Evolutionary conservation across 2,329 filamentous ascomycete genomes (phyloP).

Genomic region (Calonectria pseudoturangicola): DNA sequence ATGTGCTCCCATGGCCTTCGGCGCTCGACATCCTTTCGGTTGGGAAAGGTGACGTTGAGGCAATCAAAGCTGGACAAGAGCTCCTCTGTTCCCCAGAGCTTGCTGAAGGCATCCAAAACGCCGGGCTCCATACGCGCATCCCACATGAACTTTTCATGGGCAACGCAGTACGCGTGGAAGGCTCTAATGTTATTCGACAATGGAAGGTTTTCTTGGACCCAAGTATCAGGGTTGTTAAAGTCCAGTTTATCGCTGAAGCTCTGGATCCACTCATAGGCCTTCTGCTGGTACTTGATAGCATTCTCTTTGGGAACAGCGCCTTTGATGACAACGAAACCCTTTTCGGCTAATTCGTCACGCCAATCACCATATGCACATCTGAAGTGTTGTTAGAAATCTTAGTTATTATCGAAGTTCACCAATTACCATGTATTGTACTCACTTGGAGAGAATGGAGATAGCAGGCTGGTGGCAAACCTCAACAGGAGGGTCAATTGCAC

Average conservation of each 20-base stretch:
- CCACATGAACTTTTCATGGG: conserved; percentile 10
- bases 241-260: neutral
- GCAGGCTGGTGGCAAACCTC: no score
- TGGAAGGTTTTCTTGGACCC: neutral
- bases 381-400: no score
- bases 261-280: no score
- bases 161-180: conserved; percentile 1
- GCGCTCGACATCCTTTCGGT: neutral
- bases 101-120: neutral
- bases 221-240: neutral
- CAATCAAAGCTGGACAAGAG: neutral
- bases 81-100: neutral
- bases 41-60: neutral
- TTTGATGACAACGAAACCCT: neutral
- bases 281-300: neutral
- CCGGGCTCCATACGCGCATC: neutral
- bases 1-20: conserved; percentile 45
- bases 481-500: no score
- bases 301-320: neutral
- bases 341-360: neutral
- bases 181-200: neutral
- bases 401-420: no score
- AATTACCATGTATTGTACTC: no score
- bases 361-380: neutral
- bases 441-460: no score